A percentile compares a stretch with the other conserved stretches of the same genome.
Conservation (phyloP, 768 basidiomycete species). For the Cyclocybe aegerita region DNA sequence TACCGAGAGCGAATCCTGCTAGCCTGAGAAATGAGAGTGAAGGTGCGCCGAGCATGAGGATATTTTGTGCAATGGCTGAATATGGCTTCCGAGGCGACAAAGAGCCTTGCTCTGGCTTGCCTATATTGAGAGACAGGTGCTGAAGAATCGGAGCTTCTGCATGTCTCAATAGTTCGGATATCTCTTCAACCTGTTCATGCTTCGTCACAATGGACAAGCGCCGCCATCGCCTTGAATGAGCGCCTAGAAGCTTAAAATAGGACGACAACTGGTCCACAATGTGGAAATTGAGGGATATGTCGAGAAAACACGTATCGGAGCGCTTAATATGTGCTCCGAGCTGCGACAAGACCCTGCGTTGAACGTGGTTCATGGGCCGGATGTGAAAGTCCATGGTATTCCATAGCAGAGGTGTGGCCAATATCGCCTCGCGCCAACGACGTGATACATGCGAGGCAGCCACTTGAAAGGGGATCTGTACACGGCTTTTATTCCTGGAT, state of each 20-base stretch:
- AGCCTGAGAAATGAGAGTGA: constrained; percentile 39
- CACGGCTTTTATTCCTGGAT: neutral
- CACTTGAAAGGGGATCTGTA: constrained; percentile 30
- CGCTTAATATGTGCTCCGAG: constrained; percentile 37
- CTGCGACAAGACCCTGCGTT: constrained; percentile 19
- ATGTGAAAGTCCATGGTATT: constrained; percentile 33
- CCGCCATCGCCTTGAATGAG: constrained; percentile 39
- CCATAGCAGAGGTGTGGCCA: constrained; percentile 45
- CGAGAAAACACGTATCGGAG: constrained; percentile 35
- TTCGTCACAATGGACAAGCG: constrained; percentile 31
- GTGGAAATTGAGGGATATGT: constrained; percentile 31
- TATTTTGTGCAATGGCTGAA: constrained; percentile 24
- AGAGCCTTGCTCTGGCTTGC: constrained; percentile 20
- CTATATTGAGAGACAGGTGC: constrained; percentile 38
- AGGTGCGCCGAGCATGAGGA: constrained; percentile 31
- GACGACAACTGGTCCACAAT: constrained; percentile 21
- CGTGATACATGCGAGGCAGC: constrained; percentile 44
- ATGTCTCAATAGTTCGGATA: constrained; percentile 25
- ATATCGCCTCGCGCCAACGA: constrained; percentile 40
- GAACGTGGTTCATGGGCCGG: constrained; percentile 16
- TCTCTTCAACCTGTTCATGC: constrained; percentile 21
- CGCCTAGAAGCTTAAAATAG: constrained; percentile 28
- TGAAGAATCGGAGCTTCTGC: constrained; percentile 32
- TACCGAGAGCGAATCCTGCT: constrained; percentile 39
- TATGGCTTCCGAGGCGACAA: constrained; percentile 30